Base-by-base conservation (phyloP, 2,329 filamentous ascomycete genomes). In the Aspergillus fructus region DNA sequence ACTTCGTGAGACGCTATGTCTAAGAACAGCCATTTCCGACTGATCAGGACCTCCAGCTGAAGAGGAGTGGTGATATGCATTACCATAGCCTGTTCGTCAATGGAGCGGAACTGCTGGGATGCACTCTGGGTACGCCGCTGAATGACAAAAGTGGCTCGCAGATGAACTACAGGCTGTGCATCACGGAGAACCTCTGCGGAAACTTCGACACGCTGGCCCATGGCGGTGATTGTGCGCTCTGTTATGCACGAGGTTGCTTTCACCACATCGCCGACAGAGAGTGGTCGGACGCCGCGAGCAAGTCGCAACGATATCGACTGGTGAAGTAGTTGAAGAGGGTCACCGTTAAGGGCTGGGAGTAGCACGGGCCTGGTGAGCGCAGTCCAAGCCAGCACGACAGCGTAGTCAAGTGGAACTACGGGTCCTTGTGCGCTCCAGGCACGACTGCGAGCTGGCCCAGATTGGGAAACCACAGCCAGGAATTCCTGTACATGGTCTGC, bases 301-400 rank as follows among this genome's bases (percentile, higher is more conserved):
- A 40, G 27, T 21, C 23, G 27, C 11, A 53, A 41, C 9, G 50
- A 50, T 23, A 52, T 53, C 6, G 49, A 52, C 47, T 23, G 34
- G 27, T 57, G 55, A 17, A 57, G 47, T 9, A 57, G 55, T 1
- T 50, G 55, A n/a, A 57, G 41, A 3, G 50, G 33, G 21, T 57
- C 55, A 5, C 49, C 55, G 1, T 49, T 37, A 15, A 57, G 30
- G 3, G 13, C 48, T 3, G 41, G 8, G 33, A 41, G 27, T 12
- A 52, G 37, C 2, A 57, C 21, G 8, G 49, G 49, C 23, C 41
- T 46, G 17, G 50, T 50, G 11, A 57, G 49, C 11, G 27, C 48
- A 21, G 45, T 50, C 55, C 55, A 57, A 12, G 55, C 55, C 8
- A 53, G n/a, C 1, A 57, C 49, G 24, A 53, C 45, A 11, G 49